Base-by-base conservation (phyloP, 805 yeast genomes). In the Monosporozyma siamensis region DNA sequence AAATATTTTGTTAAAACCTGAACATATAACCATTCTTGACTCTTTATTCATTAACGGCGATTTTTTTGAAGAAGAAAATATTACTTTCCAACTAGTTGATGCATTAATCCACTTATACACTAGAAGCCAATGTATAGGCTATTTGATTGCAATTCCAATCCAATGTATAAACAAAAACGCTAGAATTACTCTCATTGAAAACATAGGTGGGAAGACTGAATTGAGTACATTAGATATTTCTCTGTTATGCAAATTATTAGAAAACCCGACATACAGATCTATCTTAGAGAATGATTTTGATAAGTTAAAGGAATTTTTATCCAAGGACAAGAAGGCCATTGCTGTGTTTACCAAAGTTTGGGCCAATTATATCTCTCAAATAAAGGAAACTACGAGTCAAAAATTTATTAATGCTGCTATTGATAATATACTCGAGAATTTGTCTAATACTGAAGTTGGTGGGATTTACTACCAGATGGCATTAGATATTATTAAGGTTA, bases 261-360 rank as follows among this genome's bases (percentile, higher is more conserved):
- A 55, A 8, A 65, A 70, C 8, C 83, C 85, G 6, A 72, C 82
- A 0, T 74, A 68, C 52, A 74, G 64, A 50, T 71, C 85, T 0
- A 49, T 52, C 1, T 48, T 80, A 10, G 89, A 81, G 54, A 54
- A 61, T 0, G 65, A 74, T 35, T 50, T 67, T 24, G 38, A 51
- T 1, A 38, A 41, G 0, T 41, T 68, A 3, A 47, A 56, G 6
- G 40, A 29, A 11, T n/a, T 48, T 6, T 14, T 40, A 1, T 7
- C 34, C 3, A 29, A 44, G 10, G 32, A 35, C 7, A 39, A 27
- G 9, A 26, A 22, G 6, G 17, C 25, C 17, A 23, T 53, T 11
- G 10, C 44, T 1, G 54, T 75, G 4, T 63, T 69, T 37, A 53
- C 64, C 34, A 49, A 44, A 1, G 49, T 77, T 1, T 69, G 77